A percentile compares a stretch with the other conserved stretches of the same genome.
Conservation (phyloP, 116 monocot species). For the Cymodocea nodosa region DNA sequence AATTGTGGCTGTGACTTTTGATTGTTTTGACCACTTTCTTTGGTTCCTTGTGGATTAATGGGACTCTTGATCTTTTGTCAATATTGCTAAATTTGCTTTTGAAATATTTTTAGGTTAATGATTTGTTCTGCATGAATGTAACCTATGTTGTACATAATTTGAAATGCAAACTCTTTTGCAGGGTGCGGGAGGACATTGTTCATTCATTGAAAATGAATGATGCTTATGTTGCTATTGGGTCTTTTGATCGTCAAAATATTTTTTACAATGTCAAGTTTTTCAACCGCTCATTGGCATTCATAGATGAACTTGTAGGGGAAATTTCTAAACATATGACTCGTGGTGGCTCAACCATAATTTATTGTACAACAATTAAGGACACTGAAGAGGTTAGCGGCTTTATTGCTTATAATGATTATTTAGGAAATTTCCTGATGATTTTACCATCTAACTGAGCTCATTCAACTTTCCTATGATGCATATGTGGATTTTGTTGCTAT, state of each 20-base stretch:
- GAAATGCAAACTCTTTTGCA: conserved; percentile 5
- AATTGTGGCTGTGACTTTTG: too few species aligned
- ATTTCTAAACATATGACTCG: conserved; percentile 41
- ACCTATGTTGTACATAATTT: too few species aligned
- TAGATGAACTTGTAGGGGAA: conserved; percentile 68
- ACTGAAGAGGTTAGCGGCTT: conserved; percentile 51
- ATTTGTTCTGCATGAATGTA: too few species aligned
- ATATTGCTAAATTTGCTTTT: too few species aligned
- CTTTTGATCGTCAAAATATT: conserved; percentile 88
- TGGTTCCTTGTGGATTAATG: too few species aligned
- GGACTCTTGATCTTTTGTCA: too few species aligned
- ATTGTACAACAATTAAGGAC: conserved; percentile 84
- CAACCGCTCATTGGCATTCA: conserved; percentile 40
- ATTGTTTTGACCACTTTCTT: too few species aligned
- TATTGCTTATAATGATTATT: background rate
- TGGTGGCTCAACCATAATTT: conserved; percentile 75
- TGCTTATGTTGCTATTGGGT: conserved; percentile 70
- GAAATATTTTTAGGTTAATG: too few species aligned
- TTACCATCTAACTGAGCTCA: too few species aligned
- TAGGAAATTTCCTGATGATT: too few species aligned
- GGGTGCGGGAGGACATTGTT: conserved; percentile 73
- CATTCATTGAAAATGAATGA: conserved; percentile 59
- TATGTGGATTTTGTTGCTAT: too few species aligned
- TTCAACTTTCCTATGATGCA: too few species aligned
- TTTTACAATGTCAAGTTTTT: conserved; percentile 84